Conservation (phyloP, 2,329 filamentous ascomycete species). For the Alternaria arbusti region DNA sequence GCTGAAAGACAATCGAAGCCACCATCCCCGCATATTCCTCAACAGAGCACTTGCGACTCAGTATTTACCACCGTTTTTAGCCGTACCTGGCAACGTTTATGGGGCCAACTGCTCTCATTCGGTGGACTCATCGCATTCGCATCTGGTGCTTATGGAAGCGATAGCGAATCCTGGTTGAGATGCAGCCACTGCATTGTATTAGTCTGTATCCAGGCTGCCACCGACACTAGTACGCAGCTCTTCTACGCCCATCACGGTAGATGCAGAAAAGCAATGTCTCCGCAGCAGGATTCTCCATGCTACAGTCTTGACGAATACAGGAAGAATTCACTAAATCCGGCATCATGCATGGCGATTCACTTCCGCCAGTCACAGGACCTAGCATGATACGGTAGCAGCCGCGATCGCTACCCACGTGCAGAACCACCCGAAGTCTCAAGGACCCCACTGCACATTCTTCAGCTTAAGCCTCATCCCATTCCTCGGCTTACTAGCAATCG, state of each 20-base stretch:
- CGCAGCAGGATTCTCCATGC: neutral
- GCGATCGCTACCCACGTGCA: neutral
- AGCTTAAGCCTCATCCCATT: constrained; percentile 48
- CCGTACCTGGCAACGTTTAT: neutral
- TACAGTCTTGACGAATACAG: neutral
- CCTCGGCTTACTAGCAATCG: constrained; percentile 48
- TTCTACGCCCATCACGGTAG: neutral
- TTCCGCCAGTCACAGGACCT: neutral
- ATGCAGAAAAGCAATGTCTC: neutral
- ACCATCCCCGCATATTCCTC: neutral
- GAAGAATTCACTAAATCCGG: neutral
- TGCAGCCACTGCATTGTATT: neutral
- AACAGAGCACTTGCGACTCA: neutral
- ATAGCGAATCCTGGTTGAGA: neutral
- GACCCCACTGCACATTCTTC: constrained; percentile 28
- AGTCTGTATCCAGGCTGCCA: neutral
- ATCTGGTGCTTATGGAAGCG: neutral
- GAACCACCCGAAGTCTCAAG: neutral
- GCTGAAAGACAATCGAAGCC: neutral
- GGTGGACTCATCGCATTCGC: neutral
- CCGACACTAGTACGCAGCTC: neutral
- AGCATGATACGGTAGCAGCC: neutral
- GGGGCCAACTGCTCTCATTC: neutral
- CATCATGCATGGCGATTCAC: neutral
- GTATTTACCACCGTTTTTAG: neutral